Evolutionary conservation across 805 yeast species (phyloP).

Genomic region (Hanseniaspora hatyaiensis): DNA sequence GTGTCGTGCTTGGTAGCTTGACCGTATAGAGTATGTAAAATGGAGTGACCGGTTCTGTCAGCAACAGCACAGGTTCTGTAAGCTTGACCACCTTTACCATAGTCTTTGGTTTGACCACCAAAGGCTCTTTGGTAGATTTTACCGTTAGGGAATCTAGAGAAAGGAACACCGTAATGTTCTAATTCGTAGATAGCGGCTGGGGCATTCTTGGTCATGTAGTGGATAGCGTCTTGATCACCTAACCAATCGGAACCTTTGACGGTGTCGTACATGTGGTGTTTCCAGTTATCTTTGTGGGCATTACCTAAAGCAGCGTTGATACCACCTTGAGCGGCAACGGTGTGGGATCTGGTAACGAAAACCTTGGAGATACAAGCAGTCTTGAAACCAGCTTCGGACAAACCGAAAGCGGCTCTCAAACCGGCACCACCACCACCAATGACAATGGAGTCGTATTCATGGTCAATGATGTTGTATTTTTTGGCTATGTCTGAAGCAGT

Average conservation of each 20-base stretch:
- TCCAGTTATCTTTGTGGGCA: slow-evolving; percentile 98
- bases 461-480: slow-evolving; percentile 87
- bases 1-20: slow-evolving; percentile 95
- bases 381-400: slow-evolving; percentile 92
- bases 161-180: slow-evolving; percentile 97
- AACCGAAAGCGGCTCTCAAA: slow-evolving; percentile 93
- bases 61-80: slow-evolving; percentile 99
- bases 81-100: slow-evolving; percentile 98
- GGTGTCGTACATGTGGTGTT: slow-evolving; percentile 99
- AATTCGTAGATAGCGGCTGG: slow-evolving; percentile 90
- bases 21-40: slow-evolving; percentile 89
- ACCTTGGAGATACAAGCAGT: slow-evolving; percentile 95
- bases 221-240: slow-evolving; percentile 98
- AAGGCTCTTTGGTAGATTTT: slow-evolving; percentile 97
- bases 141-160: slow-evolving; percentile 93
- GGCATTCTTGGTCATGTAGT: slow-evolving; percentile 97
- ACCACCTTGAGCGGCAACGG: slow-evolving; percentile 99
- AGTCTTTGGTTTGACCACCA: slow-evolving; percentile 93
- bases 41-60: slow-evolving; percentile 96
- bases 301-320: slow-evolving; percentile 97
- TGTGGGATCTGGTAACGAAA: slow-evolving; percentile 96
- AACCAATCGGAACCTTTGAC: slow-evolving; percentile 99
- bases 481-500: slow-evolving; percentile 10
- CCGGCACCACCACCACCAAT: slow-evolving; percentile 99
- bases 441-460: slow-evolving; percentile 94